A percentile compares a stretch with the other conserved stretches of the same genome.
phyloP scores from a whole-genome alignment of 2,329 filamentous ascomycete species.

The Mollisiaceae sp. region DNA sequence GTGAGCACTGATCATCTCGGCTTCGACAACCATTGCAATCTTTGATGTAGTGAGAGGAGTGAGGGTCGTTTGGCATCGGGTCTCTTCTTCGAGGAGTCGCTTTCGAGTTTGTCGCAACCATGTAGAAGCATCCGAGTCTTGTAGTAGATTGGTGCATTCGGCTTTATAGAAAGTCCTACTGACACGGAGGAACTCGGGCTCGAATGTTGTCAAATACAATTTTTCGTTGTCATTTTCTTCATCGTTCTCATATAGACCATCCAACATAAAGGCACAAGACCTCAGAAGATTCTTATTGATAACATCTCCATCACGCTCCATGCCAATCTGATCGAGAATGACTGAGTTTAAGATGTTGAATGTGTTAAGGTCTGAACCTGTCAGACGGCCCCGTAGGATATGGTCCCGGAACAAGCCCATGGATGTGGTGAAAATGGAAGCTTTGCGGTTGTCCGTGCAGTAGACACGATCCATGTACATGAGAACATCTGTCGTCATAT shows the following conservation, averaged over 20 bases:
- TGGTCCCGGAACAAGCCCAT: slow-evolving; percentile 90
- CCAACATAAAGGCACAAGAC: slow-evolving; percentile 87
- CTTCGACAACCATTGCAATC: slow-evolving; percentile 78
- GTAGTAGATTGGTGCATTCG: slow-evolving; percentile 77
- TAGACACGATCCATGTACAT: slow-evolving; percentile 97
- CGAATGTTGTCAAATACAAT: slow-evolving; percentile 83
- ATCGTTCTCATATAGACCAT: slow-evolving; percentile 82
- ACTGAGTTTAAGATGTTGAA: slow-evolving; percentile 80
- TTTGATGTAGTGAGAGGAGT: slow-evolving; percentile 74
- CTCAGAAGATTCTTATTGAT: slow-evolving; percentile 85
- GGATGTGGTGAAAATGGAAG: slow-evolving; percentile 81
- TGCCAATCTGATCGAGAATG: slow-evolving; percentile 86
- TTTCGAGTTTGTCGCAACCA: slow-evolving; percentile 80
- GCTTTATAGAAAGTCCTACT: slow-evolving; percentile 75
- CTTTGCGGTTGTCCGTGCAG: slow-evolving; percentile 71
- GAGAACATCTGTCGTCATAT: slow-evolving; percentile 93
- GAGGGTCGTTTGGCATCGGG: slow-evolving; percentile 82
- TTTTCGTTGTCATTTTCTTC: slow-evolving; percentile 79
- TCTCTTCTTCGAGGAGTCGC: slow-evolving; percentile 79
- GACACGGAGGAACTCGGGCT: slow-evolving; percentile 74
- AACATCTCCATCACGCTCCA: slow-evolving; percentile 89
- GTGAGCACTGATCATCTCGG: slow-evolving; percentile 77
- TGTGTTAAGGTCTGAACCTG: slow-evolving; percentile 56
- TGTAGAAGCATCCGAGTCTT: slow-evolving; percentile 77
- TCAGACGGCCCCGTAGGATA: slow-evolving; percentile 69